Evolutionary conservation across 352 stramenopile species (phyloP).

Genomic region (Globisporangium cystogenes): DNA sequence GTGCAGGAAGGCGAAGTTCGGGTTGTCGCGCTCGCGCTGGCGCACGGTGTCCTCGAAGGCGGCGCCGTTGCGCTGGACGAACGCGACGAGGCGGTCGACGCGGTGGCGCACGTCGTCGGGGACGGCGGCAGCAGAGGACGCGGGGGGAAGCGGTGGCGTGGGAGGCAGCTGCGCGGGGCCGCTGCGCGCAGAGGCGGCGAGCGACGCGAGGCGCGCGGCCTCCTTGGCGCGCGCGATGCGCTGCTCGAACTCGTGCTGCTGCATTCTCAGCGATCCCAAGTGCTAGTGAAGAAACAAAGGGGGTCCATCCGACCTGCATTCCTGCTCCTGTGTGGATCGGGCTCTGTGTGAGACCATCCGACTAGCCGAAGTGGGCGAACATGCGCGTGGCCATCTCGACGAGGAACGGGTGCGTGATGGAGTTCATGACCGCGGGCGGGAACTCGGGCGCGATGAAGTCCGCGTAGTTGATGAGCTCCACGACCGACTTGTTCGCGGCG

Average conservation of each 20-base stretch:
- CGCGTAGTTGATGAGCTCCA: constrained; percentile 24
- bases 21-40: constrained; percentile 42
- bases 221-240: constrained; percentile 53
- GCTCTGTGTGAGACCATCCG: too few species aligned
- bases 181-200: constrained; percentile 25
- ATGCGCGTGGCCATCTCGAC: constrained; percentile 19
- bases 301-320: neutral
- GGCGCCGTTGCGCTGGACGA: constrained; percentile 46
- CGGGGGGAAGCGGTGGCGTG: neutral
- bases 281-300: neutral
- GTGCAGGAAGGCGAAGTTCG: constrained; percentile 48
- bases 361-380: neutral
- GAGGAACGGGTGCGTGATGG: constrained; percentile 19
- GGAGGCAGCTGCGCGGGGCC: neutral
- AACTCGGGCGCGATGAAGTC: constrained; percentile 17
- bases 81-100: constrained; percentile 56
- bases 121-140: constrained; percentile 11
- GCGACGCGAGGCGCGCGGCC: constrained; percentile 41
- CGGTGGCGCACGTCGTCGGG: constrained; percentile 38
- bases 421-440: constrained; percentile 19
- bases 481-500: constrained; percentile 16
- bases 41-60: constrained; percentile 44
- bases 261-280: neutral
- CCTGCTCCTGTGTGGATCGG: neutral
- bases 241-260: constrained; percentile 34